These are phyloP conservation scores for Hypoxylon lienhwacheense DNA, from an alignment of 495 filamentous ascomycete genomes.

Conservation along the genomic window DNA sequence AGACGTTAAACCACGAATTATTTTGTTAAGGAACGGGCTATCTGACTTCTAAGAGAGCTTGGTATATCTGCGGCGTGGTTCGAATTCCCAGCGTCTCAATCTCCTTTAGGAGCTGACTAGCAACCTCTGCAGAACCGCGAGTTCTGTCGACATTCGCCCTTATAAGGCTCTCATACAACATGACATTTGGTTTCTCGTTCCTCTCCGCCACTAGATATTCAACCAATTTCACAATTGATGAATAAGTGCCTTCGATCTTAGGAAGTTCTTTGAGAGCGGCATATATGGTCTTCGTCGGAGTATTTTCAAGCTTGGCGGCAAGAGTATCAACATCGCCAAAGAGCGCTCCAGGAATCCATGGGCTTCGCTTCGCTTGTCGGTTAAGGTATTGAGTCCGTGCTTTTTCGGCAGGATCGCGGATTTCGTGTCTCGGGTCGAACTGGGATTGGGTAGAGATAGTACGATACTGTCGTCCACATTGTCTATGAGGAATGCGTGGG, in stretches of 20 bases:
- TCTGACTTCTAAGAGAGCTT: slow-evolving; percentile 69
- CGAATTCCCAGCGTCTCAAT: slow-evolving; percentile 64
- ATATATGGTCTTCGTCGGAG: slow-evolving; percentile 48
- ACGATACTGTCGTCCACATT: slow-evolving; percentile 20
- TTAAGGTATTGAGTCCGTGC: slow-evolving; percentile 29
- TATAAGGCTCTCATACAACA: slow-evolving; percentile 74
- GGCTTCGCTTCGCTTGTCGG: slow-evolving; percentile 31
- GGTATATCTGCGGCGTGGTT: slow-evolving; percentile 65
- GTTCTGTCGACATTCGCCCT: slow-evolving; percentile 64
- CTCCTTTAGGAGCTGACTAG: slow-evolving; percentile 65
- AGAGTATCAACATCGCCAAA: slow-evolving; percentile 15
- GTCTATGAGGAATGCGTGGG: slow-evolving; percentile 1
- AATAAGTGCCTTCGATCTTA: slow-evolving; percentile 30
- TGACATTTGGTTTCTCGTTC: slow-evolving; percentile 62
- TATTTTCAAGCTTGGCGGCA: slow-evolving; percentile 24
- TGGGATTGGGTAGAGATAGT: not conserved
- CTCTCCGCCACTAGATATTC: slow-evolving; percentile 63
- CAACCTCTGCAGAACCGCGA: slow-evolving; percentile 63
- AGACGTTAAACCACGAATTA: slow-evolving; percentile 10
- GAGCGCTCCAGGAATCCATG: slow-evolving; percentile 32
- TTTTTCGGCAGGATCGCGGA: slow-evolving; percentile 4
- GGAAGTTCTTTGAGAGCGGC: slow-evolving; percentile 47
- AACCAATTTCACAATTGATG: slow-evolving; percentile 47
- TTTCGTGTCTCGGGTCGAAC: not conserved
- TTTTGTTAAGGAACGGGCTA: not conserved